A percentile compares a stretch with the other conserved stretches of the same genome.
phyloP scores from a whole-genome alignment of 1,284 basidiomycete genomes.

The Rugosomyces carneus region DNA sequence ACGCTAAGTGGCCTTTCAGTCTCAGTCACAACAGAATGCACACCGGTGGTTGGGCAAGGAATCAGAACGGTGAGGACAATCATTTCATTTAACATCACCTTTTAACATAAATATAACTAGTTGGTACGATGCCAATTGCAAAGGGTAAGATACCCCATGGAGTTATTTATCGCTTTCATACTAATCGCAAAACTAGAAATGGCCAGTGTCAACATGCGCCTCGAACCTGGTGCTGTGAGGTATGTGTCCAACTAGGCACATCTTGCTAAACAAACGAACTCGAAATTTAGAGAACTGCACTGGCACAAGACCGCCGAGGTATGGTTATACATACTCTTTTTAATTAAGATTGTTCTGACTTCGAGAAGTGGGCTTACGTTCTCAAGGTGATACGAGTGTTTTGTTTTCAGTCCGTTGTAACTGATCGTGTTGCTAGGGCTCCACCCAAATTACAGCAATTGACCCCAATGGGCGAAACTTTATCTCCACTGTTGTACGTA shows the following conservation, averaged over 20 bases:
- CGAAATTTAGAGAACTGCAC: slow-evolving; percentile 52
- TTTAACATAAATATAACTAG: slow-evolving; percentile 25
- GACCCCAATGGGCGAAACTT: slow-evolving; percentile 59
- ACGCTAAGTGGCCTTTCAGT: slow-evolving; percentile 69
- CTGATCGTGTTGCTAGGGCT: slow-evolving; percentile 35
- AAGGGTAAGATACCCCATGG: slow-evolving; percentile 32
- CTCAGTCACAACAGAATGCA: slow-evolving; percentile 65
- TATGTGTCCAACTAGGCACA: slow-evolving; percentile 25
- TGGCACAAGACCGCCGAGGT: slow-evolving; percentile 71
- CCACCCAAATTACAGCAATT: slow-evolving; percentile 56
- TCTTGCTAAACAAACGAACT: background rate
- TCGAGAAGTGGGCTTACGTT: slow-evolving; percentile 57
- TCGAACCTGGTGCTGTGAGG: slow-evolving; percentile 61
- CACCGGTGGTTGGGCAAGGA: slow-evolving; percentile 69
- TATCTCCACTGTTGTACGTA: slow-evolving; percentile 47
- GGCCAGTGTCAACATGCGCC: slow-evolving; percentile 66
- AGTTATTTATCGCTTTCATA: background rate
- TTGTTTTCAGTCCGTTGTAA: background rate
- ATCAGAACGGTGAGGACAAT: slow-evolving; percentile 50
- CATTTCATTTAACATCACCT: background rate
- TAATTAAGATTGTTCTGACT: slow-evolving; percentile 12
- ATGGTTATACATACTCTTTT: slow-evolving; percentile 11
- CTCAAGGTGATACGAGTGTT: slow-evolving; percentile 36
- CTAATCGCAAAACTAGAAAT: no score
- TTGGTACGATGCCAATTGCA: slow-evolving; percentile 55